Base-by-base conservation (phyloP, 1,139 yeast species). In the Suhomyces coccinellae region DNA sequence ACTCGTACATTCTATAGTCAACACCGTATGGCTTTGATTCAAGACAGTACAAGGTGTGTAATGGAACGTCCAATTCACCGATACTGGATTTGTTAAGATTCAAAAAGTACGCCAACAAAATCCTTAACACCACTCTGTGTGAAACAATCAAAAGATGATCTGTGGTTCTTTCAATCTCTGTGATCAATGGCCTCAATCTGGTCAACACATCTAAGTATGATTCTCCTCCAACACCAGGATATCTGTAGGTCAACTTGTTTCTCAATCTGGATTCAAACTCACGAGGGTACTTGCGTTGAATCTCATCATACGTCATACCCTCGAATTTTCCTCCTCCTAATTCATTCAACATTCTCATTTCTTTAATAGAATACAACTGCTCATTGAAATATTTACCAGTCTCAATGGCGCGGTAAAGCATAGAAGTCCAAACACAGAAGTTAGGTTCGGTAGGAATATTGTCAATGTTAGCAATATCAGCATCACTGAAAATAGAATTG, bases 221-320 rank as follows among this genome's bases (percentile, higher is more conserved):
- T 66, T 91, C 98, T 29, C 98, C 98, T n/a, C 97, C 97, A 43
- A 89, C 87, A 10, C 98, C 98, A 2, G 98, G 98, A 61, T 90
- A 91, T 53, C 98, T 73, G 65, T 90, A 91, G 24, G 84, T 73
- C 56, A 91, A 74, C 66, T 91, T 91, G 63, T 88, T 85, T 37
- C 75, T 73, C 53, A 88, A 69, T 49, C 97, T 77, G 16, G 90
- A 79, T 38, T 79, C 82, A 58, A 85, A 91, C 63, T 93, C 98
- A 36, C 77, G 79, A 0, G 97, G 97, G 55, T 75, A 80, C 54
- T 73, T 73, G 6, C 66, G 67, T 61, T 85, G 86, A 52, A 91
- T 89, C 58, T 89, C 93, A 35, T 56, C 62, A 31, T 55, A 55
- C 8, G 58, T 55, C 44, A 53, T 75, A 4, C 97, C 97, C 57